Conservation (phyloP, 495 filamentous ascomycete genomes). For the Tuber microsphaerosporum region DNA sequence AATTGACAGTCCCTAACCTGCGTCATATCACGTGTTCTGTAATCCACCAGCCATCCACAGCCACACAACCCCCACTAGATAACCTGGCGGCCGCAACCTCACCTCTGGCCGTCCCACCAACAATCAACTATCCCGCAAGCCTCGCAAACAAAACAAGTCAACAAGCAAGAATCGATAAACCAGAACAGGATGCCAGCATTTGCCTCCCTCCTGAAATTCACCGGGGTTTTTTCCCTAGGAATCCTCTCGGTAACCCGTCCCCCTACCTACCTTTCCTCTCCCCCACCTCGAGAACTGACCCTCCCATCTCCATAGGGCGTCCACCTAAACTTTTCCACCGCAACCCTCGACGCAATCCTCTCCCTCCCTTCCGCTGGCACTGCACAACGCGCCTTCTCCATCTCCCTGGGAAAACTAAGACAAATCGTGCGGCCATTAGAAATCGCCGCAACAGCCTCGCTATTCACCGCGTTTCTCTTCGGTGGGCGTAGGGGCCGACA, state of each 20-base stretch:
- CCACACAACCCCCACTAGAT: not conserved
- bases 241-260: conserved; percentile 56
- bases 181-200: conserved; percentile 23
- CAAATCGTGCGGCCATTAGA: conserved; percentile 48
- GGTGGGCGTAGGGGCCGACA: conserved; percentile 56
- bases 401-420: conserved; percentile 51
- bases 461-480: conserved; percentile 55
- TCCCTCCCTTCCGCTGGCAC: conserved; percentile 36
- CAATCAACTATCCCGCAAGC: not conserved
- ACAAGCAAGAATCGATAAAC: not conserved
- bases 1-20: not conserved
- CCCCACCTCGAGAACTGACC: not conserved
- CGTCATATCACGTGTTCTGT: not conserved
- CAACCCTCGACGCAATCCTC: conserved; percentile 36
- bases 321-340: conserved; percentile 39
- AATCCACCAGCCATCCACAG: not conserved
- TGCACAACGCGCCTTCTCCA: conserved; percentile 50
- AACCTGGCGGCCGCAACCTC: not conserved
- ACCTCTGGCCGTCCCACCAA: not conserved
- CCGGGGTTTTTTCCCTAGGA: conserved; percentile 62
- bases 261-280: conserved; percentile 5
- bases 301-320: conserved; percentile 24
- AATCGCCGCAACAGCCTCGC: conserved; percentile 49
- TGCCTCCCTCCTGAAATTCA: conserved; percentile 51
- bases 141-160: not conserved